Evolutionary conservation across 352 stramenopile species (phyloP), one percentile per base, ranked within the genome.

Genomic region (Vaucheria bursata): DNA sequence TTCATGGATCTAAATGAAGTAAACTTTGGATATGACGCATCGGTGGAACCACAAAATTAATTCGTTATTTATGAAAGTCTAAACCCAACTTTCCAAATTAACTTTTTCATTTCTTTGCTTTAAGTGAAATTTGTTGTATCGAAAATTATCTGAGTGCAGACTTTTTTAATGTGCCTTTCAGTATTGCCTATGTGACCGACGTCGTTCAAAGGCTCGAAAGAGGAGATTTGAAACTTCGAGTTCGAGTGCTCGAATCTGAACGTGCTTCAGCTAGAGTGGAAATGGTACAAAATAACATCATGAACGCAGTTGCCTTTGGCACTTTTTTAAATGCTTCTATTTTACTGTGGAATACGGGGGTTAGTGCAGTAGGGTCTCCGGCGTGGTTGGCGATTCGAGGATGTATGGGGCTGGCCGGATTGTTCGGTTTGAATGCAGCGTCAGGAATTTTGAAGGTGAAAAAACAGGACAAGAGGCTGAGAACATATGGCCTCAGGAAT

Each of bases 131-230:
- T n/a, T n/a, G n/a, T n/a, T n/a, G n/a, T n/a, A n/a, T n/a, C n/a
- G n/a, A n/a, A n/a, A n/a, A n/a, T n/a, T n/a, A n/a, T n/a, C n/a
- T n/a, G n/a, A n/a, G n/a, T n/a, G n/a, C n/a, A n/a, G n/a, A n/a
- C n/a, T n/a, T n/a, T n/a, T n/a, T n/a, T n/a, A n/a, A n/a, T n/a
- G n/a, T n/a, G n/a, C n/a, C n/a, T n/a, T 50, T 5, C 39, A 90
- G 90, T 73, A 88, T 94, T 73, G 79, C 85, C 2, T 90, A 92
- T 74, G 86, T 94, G 39, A 87, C 92, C 74, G 87, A 91, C 59
- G 91, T 89, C 29, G 49, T 92, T 25, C 74, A 87, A 8, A 75
- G 81, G 33, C 91, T 93, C 50, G 87, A 91, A 84, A 52, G 78
- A 40, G 89, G 89, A 31, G 85, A 88, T 29, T 78, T 94, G 0